Evolutionary conservation across 768 basidiomycete genomes (phyloP), one percentile per base, ranked within the genome.

Genomic region (Lactarius vividus): DNA sequence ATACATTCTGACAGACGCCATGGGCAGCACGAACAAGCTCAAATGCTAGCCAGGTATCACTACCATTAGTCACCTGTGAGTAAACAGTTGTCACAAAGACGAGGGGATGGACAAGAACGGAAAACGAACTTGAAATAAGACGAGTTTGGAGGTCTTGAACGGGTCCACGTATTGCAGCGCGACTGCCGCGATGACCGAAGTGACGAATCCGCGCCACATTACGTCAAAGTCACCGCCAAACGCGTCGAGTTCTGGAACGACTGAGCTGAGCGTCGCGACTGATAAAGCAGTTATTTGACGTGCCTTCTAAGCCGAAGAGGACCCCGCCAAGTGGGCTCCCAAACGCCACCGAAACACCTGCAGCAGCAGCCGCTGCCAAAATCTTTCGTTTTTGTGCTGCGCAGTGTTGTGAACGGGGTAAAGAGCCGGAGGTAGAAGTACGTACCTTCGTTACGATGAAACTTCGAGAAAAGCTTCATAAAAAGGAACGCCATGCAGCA

Each of bases 151-250:
- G 15, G 89, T 92, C 39, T 88, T 88, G 73, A 94, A 95, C 0
- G 94, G 94, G 72, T 95, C 88, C 56, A 94, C 82, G 74, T 88
- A 87, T 74, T 93, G 90, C 60, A 96, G 76, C 0, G 89, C 83
- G n/a, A 92, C 85, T 1, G 92, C 92, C 0, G 94, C 94, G 59
- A 94, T 84, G 58, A 88, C 91, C 8, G 92, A 93, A 18, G 91
- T 92, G 62, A 92, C 92, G 73, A 96, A 96, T n/a, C 88, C 91
- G 63, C 86, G 81, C 89, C 88, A 90, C 82, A 90, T 85, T 33
- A 90, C 88, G 69, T 92, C 90, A 3, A 87, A 86, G 66, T 88
- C 87, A 70, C 83, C 85, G 20, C 86, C 83, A 72, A 88, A 88
- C 1, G 85, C 83, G 69, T 88, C 87, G 20, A 89, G 76, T 72